Evolutionary conservation across 225 moss, liverwort and hornwort genomes (phyloP), one percentile per base, ranked within the genome.

Genomic region (Thuidium tamariscinum): DNA sequence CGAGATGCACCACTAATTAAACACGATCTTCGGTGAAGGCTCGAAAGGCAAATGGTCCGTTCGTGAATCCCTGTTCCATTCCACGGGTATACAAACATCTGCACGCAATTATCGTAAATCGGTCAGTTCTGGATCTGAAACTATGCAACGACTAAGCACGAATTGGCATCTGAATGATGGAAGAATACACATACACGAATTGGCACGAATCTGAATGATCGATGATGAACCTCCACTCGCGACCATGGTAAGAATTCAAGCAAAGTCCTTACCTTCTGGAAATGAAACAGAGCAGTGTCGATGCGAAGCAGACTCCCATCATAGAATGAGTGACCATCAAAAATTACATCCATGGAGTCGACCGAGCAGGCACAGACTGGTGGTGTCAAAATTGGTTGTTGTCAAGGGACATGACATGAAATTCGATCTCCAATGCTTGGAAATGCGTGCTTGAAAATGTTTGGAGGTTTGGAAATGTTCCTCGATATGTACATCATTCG

Each of bases 321-420:
- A 37, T 37, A 49, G 36, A 25, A 11, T 51, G 66, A 27, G 51
- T 46, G 73, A 41, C 71, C 70, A 51, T 76, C 88, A 84, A 91
- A 91, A 83, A 86, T 42, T 86, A 48, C 63, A 85, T 84, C 69
- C 87, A 87, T 82, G 80, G 80, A 81, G 39, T 52, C 55, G 68
- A 30, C 39, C n/a, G 55, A 9, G 55, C 48, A 63, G 41, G 81
- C 84, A 76, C 82, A 81, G 80, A 74, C 61, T n/a, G 74, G 64
- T 77, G 65, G 82, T 87, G 84, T 88, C 90, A 92, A 92, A 92
- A 92, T 86, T 90, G 82, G 52, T 48, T 68, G 75, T 37, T 49
- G 36, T 39, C 30, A 75, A 63, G 37, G 75, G 48, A 29, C 54
- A 10, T 67, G 68, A 79, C 79, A 60, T 57, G 69, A 16, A 57